Percentiles rank a stretch among this genome's conserved stretches.
These are phyloP conservation scores for Cystoisospora suis DNA, from an alignment of 169 alveolate species.

Conservation along the genomic window DNA sequence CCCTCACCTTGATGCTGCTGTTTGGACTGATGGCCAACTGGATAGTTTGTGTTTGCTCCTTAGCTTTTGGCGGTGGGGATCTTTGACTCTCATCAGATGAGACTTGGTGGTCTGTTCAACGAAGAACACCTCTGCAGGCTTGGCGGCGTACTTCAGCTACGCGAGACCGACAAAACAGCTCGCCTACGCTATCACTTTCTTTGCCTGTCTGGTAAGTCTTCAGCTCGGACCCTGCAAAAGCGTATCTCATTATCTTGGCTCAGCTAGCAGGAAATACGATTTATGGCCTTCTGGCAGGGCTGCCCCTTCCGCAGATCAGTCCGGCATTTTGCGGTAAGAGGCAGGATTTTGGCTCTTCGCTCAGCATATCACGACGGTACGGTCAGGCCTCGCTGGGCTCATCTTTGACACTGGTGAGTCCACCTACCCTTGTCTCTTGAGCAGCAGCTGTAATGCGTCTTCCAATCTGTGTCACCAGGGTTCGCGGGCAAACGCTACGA, in stretches of 20 bases:
- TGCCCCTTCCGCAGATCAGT: slow-evolving; percentile 25
- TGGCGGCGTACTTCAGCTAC: slow-evolving; percentile 17
- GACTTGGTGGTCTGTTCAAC: not conserved
- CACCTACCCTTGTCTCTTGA: not conserved
- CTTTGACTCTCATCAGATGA: not conserved
- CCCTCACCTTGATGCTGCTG: not conserved
- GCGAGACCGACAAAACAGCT: slow-evolving; percentile 2
- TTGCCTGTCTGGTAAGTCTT: not conserved
- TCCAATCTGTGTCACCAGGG: not conserved
- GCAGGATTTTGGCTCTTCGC: too few relatives aligned
- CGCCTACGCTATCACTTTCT: not conserved
- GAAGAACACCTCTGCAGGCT: not conserved
- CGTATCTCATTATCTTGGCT: not conserved
- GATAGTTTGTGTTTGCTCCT: not conserved
- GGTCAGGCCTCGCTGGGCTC: slow-evolving; percentile 47
- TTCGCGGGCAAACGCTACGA: slow-evolving; percentile 19
- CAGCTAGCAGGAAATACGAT: slow-evolving; percentile 38
- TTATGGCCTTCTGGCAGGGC: not conserved
- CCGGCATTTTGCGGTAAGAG: slow-evolving; percentile 53
- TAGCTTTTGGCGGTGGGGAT: not conserved
- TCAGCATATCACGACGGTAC: not conserved
- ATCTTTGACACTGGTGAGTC: slow-evolving; percentile 38
- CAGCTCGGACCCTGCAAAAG: not conserved
- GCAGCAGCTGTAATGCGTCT: not conserved
- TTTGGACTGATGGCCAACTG: not conserved